phyloP scores from a whole-genome alignment of 495 filamentous ascomycete species.

The Aspergillus kassunensis region DNA sequence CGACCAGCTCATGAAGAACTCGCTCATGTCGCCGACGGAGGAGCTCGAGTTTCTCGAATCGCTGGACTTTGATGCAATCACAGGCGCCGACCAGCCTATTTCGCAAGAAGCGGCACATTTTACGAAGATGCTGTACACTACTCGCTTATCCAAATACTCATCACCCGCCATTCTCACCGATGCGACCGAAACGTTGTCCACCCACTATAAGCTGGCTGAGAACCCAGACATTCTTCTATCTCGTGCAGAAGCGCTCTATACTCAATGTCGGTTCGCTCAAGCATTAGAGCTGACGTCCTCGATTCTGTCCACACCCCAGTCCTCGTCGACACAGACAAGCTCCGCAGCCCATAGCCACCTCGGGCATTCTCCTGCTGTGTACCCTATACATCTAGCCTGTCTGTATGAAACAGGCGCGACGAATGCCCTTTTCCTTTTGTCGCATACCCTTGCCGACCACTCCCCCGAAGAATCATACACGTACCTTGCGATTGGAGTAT shows the following conservation, averaged over 20 bases:
- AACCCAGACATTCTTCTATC: constrained; percentile 93
- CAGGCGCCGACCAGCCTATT: constrained; percentile 53
- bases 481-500: constrained; percentile 91
- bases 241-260: constrained; percentile 88
- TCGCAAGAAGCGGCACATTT: constrained; percentile 86
- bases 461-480: constrained; percentile 87
- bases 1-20: constrained; percentile 95
- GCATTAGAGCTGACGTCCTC: constrained; percentile 78
- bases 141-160: constrained; percentile 91
- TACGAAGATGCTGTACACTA: constrained; percentile 95
- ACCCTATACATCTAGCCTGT: constrained; percentile 89
- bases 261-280: constrained; percentile 88
- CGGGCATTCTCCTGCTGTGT: constrained; percentile 82
- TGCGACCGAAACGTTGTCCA: constrained; percentile 87
- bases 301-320: constrained; percentile 58
- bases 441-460: constrained; percentile 91
- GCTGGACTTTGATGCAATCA: constrained; percentile 82
- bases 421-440: constrained; percentile 84
- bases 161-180: constrained; percentile 76
- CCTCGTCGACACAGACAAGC: constrained; percentile 20
- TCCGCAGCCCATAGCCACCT: constrained; percentile 49
- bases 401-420: constrained; percentile 82
- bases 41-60: constrained; percentile 91
- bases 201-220: constrained; percentile 80
- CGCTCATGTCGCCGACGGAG: constrained; percentile 94